These are phyloP conservation scores for Medicago ruthenica DNA, from an alignment of 306 rosid species.

Conservation along the genomic window DNA sequence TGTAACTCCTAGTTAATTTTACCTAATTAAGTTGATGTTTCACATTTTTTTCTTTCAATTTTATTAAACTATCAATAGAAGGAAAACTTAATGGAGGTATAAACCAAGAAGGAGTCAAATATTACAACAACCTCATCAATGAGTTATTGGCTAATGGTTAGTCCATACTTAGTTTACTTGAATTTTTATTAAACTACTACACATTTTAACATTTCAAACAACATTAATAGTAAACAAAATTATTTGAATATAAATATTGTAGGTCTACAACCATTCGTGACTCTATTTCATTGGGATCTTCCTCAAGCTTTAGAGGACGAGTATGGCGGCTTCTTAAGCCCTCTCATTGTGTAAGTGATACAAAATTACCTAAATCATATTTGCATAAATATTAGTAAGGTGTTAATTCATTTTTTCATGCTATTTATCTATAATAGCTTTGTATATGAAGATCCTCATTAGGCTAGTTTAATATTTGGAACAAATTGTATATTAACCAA, in stretches of 20 bases:
- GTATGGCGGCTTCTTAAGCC: constrained; percentile 65
- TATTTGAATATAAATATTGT: not conserved
- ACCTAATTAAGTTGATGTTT: not conserved
- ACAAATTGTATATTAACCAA: no score
- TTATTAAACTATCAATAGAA: constrained; percentile 36
- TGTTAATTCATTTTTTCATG: not conserved
- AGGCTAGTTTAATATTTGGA: no score
- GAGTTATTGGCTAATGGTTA: constrained; percentile 58
- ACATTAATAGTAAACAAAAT: not conserved
- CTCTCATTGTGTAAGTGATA: constrained; percentile 53
- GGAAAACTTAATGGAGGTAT: constrained; percentile 64
- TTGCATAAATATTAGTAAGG: not conserved
- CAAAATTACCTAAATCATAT: not conserved
- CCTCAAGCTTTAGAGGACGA: constrained; percentile 69
- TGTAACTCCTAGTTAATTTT: not conserved
- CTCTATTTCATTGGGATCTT: constrained; percentile 72
- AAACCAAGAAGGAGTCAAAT: constrained; percentile 57
- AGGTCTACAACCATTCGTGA: constrained; percentile 59
- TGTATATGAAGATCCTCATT: not conserved
- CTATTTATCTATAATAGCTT: not conserved
- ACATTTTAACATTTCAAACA: not conserved
- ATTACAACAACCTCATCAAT: constrained; percentile 64
- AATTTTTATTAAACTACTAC: not conserved
- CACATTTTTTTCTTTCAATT: not conserved
- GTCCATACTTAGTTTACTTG: not conserved